Evolutionary conservation across 495 filamentous ascomycete species (phyloP).

Genomic region (Amorphotheca resinae): DNA sequence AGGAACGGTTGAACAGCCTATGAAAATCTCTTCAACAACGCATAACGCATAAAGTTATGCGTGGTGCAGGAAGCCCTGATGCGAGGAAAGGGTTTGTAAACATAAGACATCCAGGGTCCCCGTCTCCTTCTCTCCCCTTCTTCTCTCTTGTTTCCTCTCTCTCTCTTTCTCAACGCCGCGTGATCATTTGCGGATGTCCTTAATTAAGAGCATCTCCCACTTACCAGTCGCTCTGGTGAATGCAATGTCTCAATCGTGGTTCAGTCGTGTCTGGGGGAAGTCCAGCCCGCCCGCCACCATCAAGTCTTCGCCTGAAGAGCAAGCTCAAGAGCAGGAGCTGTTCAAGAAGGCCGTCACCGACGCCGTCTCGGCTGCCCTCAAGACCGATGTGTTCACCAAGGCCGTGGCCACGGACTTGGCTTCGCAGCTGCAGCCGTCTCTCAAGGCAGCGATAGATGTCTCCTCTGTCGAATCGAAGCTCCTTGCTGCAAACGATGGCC

Average conservation of each 20-base stretch:
- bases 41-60: neutral
- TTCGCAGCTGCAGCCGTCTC: constrained; percentile 14
- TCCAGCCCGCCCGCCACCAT: neutral
- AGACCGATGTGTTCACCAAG: constrained; percentile 18
- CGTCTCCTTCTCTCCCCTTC: neutral
- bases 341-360: constrained; percentile 16
- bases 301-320: constrained; percentile 2
- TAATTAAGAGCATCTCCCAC: neutral
- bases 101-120: neutral
- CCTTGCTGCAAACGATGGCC: constrained; percentile 8
- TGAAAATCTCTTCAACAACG: too few species aligned
- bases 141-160: neutral
- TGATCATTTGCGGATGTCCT: neutral
- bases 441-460: constrained; percentile 17
- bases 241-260: neutral
- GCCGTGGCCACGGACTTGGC: constrained; percentile 17
- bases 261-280: neutral
- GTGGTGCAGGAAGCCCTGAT: neutral
- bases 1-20: too few species aligned
- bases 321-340: constrained; percentile 8
- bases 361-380: constrained; percentile 16
- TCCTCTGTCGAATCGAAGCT: constrained; percentile 16
- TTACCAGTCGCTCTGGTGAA: neutral
- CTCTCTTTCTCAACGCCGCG: neutral
- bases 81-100: neutral